phyloP scores from a whole-genome alignment of 164 flowering plant species.

The Umbellularia californica region DNA sequence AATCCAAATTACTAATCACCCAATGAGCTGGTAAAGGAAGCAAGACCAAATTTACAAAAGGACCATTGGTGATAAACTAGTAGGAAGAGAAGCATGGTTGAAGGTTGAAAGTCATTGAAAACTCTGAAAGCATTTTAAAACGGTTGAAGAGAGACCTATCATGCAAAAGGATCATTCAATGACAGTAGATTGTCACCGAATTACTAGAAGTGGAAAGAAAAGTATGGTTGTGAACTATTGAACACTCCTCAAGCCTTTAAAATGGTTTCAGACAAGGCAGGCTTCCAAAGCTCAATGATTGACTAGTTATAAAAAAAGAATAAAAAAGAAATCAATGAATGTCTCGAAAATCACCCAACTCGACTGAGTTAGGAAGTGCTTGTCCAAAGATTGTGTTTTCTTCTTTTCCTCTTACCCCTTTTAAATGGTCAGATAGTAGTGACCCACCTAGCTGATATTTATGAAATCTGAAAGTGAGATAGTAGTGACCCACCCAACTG shows the following conservation, averaged over 20 bases:
- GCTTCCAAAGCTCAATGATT: neutral
- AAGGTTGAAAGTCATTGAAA: too few species aligned
- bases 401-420: too few species aligned
- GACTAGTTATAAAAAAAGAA: neutral
- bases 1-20: neutral
- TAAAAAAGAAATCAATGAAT: too few species aligned
- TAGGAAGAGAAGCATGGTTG: too few species aligned
- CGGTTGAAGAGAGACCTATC: neutral
- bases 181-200: neutral
- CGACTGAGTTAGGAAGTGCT: neutral
- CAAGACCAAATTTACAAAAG: neutral
- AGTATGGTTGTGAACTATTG: neutral
- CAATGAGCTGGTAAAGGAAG: neutral
- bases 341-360: neutral
- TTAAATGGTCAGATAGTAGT: too few species aligned
- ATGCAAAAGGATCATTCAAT: neutral
- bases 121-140: too few species aligned
- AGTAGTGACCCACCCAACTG: too few species aligned
- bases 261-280: neutral
- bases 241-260: neutral
- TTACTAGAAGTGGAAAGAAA: neutral
- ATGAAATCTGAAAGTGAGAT: too few species aligned
- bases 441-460: too few species aligned
- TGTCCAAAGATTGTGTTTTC: neutral
- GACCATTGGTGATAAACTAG: neutral